phyloP scores from a whole-genome alignment of 306 rosid genomes.

The Corylus heterophylla region DNA sequence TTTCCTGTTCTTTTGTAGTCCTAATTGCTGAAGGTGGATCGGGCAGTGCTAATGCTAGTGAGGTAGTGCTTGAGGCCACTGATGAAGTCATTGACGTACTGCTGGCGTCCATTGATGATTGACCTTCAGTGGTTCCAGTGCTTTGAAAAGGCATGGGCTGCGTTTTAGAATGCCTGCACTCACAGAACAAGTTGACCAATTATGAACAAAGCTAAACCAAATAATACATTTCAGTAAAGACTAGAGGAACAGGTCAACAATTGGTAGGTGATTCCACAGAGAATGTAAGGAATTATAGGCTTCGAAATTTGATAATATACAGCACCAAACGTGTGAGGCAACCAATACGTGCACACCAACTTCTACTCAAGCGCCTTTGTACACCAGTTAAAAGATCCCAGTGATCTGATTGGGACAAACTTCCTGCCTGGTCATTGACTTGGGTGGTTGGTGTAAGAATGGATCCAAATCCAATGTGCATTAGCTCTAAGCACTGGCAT shows the following conservation, averaged over 20 bases:
- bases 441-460: not conserved
- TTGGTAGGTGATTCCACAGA: not conserved
- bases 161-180: constrained; percentile 75
- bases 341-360: not conserved
- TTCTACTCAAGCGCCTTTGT: not conserved
- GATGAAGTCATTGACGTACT: constrained; percentile 30
- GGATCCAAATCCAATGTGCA: not conserved
- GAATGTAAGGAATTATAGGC: not conserved
- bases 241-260: not conserved
- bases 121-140: constrained; percentile 39
- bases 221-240: not conserved
- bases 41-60: constrained; percentile 56
- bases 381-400: not conserved
- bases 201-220: constrained; percentile 7
- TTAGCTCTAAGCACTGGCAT: not conserved
- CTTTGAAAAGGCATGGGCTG: constrained; percentile 41
- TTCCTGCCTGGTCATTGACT: not conserved
- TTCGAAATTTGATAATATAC: not conserved
- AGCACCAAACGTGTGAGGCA: not conserved
- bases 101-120: constrained; percentile 31
- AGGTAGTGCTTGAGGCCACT: constrained; percentile 39
- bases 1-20: constrained; percentile 70
- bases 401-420: not conserved
- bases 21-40: constrained; percentile 62
- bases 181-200: constrained; percentile 26